Evolutionary conservation across 2,329 filamentous ascomycete species (phyloP), one percentile per base, ranked within the genome.

Genomic region (Stagonosporopsis vannaccii): DNA sequence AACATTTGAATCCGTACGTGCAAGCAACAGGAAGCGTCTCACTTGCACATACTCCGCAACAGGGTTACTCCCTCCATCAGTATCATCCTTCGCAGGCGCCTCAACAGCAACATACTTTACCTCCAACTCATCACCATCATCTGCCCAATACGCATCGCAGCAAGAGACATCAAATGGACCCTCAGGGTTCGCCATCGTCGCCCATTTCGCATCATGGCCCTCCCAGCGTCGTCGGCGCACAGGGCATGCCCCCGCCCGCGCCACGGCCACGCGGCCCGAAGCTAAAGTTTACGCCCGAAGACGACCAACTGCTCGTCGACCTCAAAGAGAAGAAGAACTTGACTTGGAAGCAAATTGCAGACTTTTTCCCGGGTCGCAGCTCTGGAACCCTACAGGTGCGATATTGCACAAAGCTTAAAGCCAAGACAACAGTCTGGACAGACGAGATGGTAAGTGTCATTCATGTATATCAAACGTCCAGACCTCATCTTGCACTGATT

Each of bases 311-410:
- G 43, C 82, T 97, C 50, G 88, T 97, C 53, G 91, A 96, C 71
- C 81, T 97, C 60, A 97, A 97, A 76, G 93, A 97, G 78, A 93
- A 95, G 71, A 96, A 95, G 77, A 93, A 91, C 71, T 81, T 97
- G 72, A 96, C 93, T 4, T 97, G 93, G 93, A 97, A 96, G 78
- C 93, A 97, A 81, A 97, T 97, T 70, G 91, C 92, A 53, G 93
- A 97, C 72, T 97, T 97, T 78, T 97, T 97, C 67, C 93, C 93
- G 0, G 93, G 92, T 1, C 84, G 93, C 55, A 95, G 91, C 56
- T 96, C 91, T 41, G 93, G 93, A 17, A 97, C 93, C 26, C 79
- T 97, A 59, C 93, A 97, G 76, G 93, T 97, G 51, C 88, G 93
- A 32, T 97, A 97, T 75, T 97, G 93, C 74, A 97, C 92, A 39